A percentile compares a stretch with the other conserved stretches of the same genome.
These are phyloP conservation scores for Cercospora sp. DNA, from an alignment of 2,329 filamentous ascomycete genomes.

Conservation along the genomic window DNA sequence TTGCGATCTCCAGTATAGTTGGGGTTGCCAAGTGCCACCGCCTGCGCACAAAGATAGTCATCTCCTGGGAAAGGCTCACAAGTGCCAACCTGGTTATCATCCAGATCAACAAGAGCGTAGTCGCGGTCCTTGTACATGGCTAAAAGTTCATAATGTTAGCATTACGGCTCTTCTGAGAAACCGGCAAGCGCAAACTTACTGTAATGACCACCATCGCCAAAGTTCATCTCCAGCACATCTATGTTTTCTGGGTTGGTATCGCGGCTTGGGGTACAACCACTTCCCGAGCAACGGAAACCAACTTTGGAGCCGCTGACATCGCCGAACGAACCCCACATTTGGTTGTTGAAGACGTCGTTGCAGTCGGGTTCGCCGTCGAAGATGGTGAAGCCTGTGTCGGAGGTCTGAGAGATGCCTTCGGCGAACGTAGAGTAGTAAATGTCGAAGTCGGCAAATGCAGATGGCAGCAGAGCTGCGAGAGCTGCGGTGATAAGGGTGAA, in stretches of 20 bases:
- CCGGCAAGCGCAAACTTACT: neutral
- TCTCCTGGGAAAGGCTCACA: neutral
- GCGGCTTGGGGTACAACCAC: neutral
- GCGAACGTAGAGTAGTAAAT: neutral
- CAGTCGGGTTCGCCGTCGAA: neutral
- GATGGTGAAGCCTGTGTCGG: neutral
- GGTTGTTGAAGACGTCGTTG: neutral
- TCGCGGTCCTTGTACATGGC: neutral
- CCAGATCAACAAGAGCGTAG: neutral
- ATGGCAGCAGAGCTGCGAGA: neutral
- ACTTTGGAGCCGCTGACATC: neutral
- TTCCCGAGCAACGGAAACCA: neutral
- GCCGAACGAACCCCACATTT: neutral
- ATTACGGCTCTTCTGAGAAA: neutral
- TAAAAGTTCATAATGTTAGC: neutral
- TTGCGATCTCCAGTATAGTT: neutral
- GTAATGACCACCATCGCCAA: neutral
- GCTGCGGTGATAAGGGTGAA: neutral
- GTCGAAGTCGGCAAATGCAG: neutral
- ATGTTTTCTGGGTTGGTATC: neutral
- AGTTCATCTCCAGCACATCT: neutral
- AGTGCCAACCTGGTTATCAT: neutral
- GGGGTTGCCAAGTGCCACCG: neutral
- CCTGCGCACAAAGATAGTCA: neutral
- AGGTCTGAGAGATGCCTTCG: neutral